Evolutionary conservation across 495 filamentous ascomycete genomes (phyloP), one percentile per base, ranked within the genome.

Genomic region (Clohesyomyces aquaticus): DNA sequence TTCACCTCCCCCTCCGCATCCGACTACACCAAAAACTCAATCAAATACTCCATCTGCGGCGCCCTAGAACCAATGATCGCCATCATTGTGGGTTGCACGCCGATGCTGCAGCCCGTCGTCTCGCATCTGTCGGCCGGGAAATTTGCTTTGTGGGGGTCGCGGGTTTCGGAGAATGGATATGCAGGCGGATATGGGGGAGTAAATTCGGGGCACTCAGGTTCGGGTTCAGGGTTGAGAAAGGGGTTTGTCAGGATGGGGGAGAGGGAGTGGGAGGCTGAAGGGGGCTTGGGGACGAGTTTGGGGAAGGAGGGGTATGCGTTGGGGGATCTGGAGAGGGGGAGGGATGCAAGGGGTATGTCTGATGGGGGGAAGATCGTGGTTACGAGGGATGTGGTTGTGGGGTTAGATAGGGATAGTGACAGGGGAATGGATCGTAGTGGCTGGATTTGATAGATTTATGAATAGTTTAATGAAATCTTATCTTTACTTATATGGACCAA

Each of bases 71-170:
- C 48, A 9, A 52, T 52, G 48, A 22, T 52, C 10, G 48, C n/a
- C 10, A 52, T 52, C 18, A 21, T 52, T 9, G 48, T 52, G 14
- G 10, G 48, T 22, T 52, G 48, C 48, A 52, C 48, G 12, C 48
- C 48, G 8, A 52, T 52, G 48, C 25, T 52, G n/a, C 48, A 52
- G n/a, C 48, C 48, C 48, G 48, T 52, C 48, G 12, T 52, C 22
- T 8, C 10, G n/a, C 48, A 52, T n/a, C 12, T 52, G 4, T 25
- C 48, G 4, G 48, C 14, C 48, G 48, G 48, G n/a, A 22, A 25
- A 22, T 6, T 52, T 8, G 18, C 23, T 25, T 22, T 52, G 11
- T 52, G 48, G 48, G 48, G 14, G 9, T 48, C 45, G 45, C 45
- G 45, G 45, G 18, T 9, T 9, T 21, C n/a, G 48, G 8, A 3